A percentile compares a stretch with the other conserved stretches of the same genome.
Evolutionary conservation across 805 yeast genomes (phyloP).

Genomic region (Zygoascus tannicola): DNA sequence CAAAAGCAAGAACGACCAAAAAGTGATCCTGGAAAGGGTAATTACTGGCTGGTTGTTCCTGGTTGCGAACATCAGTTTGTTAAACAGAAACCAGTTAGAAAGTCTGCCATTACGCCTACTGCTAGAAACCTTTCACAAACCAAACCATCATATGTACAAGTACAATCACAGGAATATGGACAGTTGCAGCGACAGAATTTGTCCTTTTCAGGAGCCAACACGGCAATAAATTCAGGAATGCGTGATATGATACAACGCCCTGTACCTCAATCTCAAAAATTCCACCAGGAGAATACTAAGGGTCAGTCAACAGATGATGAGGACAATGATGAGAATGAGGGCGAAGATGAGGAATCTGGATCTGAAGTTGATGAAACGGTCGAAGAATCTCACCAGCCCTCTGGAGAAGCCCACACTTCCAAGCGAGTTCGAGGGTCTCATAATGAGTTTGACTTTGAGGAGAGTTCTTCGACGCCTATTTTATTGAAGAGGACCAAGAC

Average conservation of each 20-base stretch:
- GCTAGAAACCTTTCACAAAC: background rate
- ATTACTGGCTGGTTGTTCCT: slow-evolving; percentile 84
- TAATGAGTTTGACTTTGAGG: background rate
- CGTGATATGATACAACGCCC: no score
- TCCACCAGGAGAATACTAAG: background rate
- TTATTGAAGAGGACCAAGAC: slow-evolving; percentile 17
- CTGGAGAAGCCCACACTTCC: background rate
- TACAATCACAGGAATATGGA: no score
- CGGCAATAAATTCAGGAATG: no score
- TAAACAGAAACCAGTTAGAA: slow-evolving; percentile 21
- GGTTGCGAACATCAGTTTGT: slow-evolving; percentile 77
- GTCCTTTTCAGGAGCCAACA: no score
- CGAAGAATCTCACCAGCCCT: background rate
- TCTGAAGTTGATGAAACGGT: background rate
- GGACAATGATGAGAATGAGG: slow-evolving; percentile 10
- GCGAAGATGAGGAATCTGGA: slow-evolving; percentile 1
- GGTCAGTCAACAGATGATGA: slow-evolving; percentile 14
- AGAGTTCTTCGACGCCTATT: background rate
- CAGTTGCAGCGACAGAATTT: no score
- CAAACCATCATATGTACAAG: no score
- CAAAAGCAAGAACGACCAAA: slow-evolving; percentile 83
- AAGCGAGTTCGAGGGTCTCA: background rate
- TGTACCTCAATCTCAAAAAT: background rate
- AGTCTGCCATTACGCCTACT: background rate
- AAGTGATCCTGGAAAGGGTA: slow-evolving; percentile 49